Conservation (phyloP, 345 rosid genomes). For the Psidium friedrichsthalianum region DNA sequence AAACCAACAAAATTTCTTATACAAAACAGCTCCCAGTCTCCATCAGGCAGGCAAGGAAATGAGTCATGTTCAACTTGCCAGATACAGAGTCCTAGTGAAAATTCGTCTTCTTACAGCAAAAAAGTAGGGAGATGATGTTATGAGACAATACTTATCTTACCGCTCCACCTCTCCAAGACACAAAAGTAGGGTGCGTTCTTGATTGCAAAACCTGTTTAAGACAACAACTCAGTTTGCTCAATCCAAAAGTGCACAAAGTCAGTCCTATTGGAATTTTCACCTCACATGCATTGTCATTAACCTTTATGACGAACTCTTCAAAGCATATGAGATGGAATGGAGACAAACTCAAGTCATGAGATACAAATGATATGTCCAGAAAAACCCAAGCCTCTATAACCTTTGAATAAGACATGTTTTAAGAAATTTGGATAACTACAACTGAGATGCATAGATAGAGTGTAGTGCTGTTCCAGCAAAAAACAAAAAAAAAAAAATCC, state of each 20-base stretch:
- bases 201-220: conserved; percentile 58
- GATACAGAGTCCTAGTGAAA: not conserved
- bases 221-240: conserved; percentile 10
- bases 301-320: not conserved
- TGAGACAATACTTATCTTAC: conserved; percentile 25
- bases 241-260: not conserved
- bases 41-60: not conserved
- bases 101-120: not conserved
- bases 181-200: conserved; percentile 55
- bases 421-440: not conserved
- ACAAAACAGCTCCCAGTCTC: not conserved
- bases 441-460: not conserved
- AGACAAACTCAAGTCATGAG: not conserved
- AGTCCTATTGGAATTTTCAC: not conserved
- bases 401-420: not conserved
- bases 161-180: conserved; percentile 87
- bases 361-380: not conserved
- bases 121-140: not conserved
- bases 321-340: not conserved
- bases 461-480: not conserved
- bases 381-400: not conserved
- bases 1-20: not conserved
- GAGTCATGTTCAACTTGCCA: not conserved
- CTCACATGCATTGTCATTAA: not conserved
- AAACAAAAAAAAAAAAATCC: not conserved